phyloP scores from a whole-genome alignment of 1,139 yeast species.

The Nakaseomyces sp. region DNA sequence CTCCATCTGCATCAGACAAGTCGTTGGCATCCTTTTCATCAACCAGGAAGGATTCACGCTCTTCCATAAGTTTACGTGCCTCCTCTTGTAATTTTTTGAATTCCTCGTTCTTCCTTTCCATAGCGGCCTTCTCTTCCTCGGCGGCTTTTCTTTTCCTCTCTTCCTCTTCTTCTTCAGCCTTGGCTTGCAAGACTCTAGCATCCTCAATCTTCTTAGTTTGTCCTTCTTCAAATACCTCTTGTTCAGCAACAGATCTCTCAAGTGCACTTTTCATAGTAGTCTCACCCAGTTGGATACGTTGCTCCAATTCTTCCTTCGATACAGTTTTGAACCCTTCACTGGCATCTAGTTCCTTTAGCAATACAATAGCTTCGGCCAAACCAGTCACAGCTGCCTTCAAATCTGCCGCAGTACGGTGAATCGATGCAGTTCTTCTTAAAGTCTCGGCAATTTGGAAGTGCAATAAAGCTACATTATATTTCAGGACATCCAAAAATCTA shows the following conservation, averaged over 20 bases:
- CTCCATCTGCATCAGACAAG: slow-evolving; percentile 26
- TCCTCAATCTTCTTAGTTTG: slow-evolving; percentile 56
- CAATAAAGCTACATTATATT: slow-evolving; percentile 75
- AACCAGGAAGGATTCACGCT: slow-evolving; percentile 31
- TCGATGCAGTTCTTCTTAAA: slow-evolving; percentile 53
- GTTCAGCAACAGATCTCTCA: slow-evolving; percentile 62
- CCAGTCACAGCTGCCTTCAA: slow-evolving; percentile 51
- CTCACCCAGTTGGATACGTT: slow-evolving; percentile 78
- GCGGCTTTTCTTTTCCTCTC: slow-evolving; percentile 42
- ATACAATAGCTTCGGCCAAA: slow-evolving; percentile 53
- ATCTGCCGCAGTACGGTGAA: slow-evolving; percentile 53
- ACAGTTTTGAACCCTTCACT: slow-evolving; percentile 55
- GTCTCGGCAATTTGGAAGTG: slow-evolving; percentile 84
- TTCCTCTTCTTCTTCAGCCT: slow-evolving; percentile 49
- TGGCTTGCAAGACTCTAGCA: slow-evolving; percentile 38
- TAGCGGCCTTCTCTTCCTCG: slow-evolving; percentile 40
- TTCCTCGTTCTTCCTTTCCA: slow-evolving; percentile 44
- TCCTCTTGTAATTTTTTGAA: slow-evolving; percentile 68
- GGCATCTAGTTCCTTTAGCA: slow-evolving; percentile 53
- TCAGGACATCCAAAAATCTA: slow-evolving; percentile 40
- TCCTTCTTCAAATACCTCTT: slow-evolving; percentile 54
- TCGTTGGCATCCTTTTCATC: slow-evolving; percentile 34
- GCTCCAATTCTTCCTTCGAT: slow-evolving; percentile 67
- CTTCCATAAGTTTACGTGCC: slow-evolving; percentile 50
- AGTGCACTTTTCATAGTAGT: slow-evolving; percentile 67